phyloP scores from a whole-genome alignment of 768 basidiomycete genomes.

The Galerina marginata region DNA sequence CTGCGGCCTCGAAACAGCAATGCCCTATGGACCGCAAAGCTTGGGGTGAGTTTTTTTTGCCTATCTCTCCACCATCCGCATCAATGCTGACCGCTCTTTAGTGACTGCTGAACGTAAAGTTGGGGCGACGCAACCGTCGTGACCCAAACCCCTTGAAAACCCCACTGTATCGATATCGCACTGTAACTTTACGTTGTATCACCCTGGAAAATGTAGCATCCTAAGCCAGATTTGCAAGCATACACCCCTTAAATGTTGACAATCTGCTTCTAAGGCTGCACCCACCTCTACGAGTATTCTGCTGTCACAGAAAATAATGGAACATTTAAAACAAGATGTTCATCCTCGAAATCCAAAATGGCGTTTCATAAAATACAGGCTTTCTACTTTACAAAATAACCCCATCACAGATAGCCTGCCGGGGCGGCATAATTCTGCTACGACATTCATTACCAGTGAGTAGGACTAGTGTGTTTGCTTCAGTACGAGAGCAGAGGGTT shows the following conservation, averaged over 20 bases:
- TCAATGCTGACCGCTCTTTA: background rate
- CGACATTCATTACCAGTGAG: conserved; percentile 6
- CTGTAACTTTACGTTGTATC: background rate
- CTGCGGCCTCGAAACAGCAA: conserved; percentile 87
- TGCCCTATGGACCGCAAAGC: conserved; percentile 98
- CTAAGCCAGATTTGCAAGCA: background rate
- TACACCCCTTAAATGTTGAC: background rate
- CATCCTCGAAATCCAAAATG: too few relatives aligned
- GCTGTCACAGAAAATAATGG: too few relatives aligned
- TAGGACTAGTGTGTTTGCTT: background rate
- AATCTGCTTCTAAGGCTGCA: too few relatives aligned
- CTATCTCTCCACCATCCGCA: background rate
- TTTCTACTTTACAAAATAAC: too few relatives aligned
- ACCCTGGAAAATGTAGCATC: background rate
- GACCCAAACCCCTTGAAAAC: background rate
- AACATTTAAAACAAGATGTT: too few relatives aligned
- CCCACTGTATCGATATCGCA: background rate
- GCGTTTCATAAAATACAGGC: too few relatives aligned
- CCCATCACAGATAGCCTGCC: background rate
- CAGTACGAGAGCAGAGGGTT: too few relatives aligned
- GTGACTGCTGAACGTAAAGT: conserved; percentile 22
- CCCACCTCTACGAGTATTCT: too few relatives aligned
- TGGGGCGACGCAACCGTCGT: conserved; percentile 9
- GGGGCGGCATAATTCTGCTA: background rate
- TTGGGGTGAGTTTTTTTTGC: conserved; percentile 71